phyloP scores from a whole-genome alignment of 148 eudicot genomes.

The Suaeda aralocaspica region DNA sequence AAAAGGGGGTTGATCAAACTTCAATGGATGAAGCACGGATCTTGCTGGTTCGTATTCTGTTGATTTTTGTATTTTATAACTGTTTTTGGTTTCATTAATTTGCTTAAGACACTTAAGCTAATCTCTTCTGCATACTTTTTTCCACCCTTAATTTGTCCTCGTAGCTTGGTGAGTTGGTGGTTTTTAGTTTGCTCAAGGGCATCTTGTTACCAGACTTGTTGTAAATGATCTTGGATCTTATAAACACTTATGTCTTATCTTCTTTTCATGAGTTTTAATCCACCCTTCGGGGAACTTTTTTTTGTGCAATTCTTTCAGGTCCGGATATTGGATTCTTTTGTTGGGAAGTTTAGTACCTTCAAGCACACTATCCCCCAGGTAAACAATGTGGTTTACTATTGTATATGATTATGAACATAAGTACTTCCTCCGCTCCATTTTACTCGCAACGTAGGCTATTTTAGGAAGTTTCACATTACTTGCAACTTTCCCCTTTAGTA shows the following conservation, averaged over 20 bases:
- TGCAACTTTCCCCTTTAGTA: too few relatives aligned
- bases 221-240: not conserved
- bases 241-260: slow-evolving; percentile 1
- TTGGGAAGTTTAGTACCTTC: slow-evolving; percentile 91
- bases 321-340: slow-evolving; percentile 95
- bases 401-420: not conserved
- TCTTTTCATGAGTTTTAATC: not conserved
- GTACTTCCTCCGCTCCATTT: too few relatives aligned
- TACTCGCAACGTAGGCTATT: too few relatives aligned
- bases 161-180: not conserved
- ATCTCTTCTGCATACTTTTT: not conserved
- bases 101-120: not conserved
- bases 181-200: not conserved
- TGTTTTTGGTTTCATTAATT: slow-evolving; percentile 2
- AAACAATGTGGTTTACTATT: not conserved
- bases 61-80: slow-evolving; percentile 4
- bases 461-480: too few relatives aligned
- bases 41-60: slow-evolving; percentile 49
- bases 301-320: slow-evolving; percentile 38
- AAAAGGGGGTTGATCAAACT: slow-evolving; percentile 81
- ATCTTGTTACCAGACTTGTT: not conserved
- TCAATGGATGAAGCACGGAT: slow-evolving; percentile 95
- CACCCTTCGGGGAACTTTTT: not conserved
- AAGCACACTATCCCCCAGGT: slow-evolving; percentile 95
- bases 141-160: not conserved